Base-by-base conservation (phyloP, 805 yeast species). In the Ogataea philodendri region DNA sequence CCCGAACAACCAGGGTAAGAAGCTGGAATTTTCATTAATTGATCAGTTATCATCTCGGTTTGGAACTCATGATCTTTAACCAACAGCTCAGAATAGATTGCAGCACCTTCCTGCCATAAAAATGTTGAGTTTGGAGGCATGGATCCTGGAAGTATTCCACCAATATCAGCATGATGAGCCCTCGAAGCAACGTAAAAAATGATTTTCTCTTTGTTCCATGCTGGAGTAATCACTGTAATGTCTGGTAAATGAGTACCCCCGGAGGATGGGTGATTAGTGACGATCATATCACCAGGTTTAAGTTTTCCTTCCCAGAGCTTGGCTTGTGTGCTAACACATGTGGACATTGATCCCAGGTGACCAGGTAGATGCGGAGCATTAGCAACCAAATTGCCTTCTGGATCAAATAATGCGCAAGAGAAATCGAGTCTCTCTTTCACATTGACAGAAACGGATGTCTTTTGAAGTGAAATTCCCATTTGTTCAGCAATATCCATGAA, bases 111-210 rank as follows among this genome's bases (percentile, higher is more conserved):
- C 41, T 74, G 74, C 41, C 56, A 68, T 24, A 76, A 62, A 23
- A 69, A 65, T 46, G 69, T 70, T 9, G 81, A 75, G 48, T 72
- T 62, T 3, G 81, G 71, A 15, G 78, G 72, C 64, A 70, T 72
- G 1, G 76, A 68, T 3, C 80, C 80, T 7, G 80, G 77, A 30
- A 75, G 64, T 32, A 75, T 67, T n/a, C 78, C 75, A 25, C 81
- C 81, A 48, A 76, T 75, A 44, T 76, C 81, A 15, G 81, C 74
- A 54, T 76, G 82, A 54, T 76, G 81, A 4, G 79, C 81, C 41
- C 81, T 60, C 2, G 79, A 66, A 4, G 81, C 81, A 13, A 72
- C 70, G 59, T 73, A 72, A 46, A 74, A 75, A 19, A 66, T 61
- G 10, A 72, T 67, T 23, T 63, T 55, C 19, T 65, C 66, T 14